Conservation (phyloP, 805 yeast species). For the Saccharomyces paradoxus region DNA sequence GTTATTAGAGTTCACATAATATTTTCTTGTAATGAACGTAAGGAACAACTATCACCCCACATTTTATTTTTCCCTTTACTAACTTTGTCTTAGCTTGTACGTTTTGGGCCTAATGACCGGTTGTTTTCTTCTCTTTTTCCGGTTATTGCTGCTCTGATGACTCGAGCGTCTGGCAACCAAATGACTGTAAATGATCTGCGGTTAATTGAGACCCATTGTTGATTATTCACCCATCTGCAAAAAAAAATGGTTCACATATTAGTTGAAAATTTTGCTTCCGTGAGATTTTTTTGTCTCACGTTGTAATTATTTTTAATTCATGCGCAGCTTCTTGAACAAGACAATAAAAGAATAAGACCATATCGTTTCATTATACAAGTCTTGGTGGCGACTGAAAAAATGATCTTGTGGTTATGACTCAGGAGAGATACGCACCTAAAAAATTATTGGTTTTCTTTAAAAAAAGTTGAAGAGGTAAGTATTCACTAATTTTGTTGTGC, state of each 20-base stretch:
- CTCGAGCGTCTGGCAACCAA: neutral
- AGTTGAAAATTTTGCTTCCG: neutral
- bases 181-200: neutral
- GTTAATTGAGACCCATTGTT: neutral
- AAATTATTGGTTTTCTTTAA: no score
- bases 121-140: neutral
- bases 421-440: no score
- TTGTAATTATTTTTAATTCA: neutral
- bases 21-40: neutral
- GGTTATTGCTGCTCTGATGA: neutral
- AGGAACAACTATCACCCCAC: neutral
- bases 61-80: neutral
- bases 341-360: neutral
- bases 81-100: neutral
- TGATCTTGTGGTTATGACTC: neutral
- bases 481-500: no score
- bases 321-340: neutral
- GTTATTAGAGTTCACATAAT: neutral
- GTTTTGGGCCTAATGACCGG: neutral
- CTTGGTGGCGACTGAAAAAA: neutral
- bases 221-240: neutral
- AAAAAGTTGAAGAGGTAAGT: no score
- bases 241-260: neutral
- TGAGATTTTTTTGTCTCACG: neutral
- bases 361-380: no score